Evolutionary conservation across 2,329 filamentous ascomycete species (phyloP).

Genomic region (Pseudocercospora fuligena): DNA sequence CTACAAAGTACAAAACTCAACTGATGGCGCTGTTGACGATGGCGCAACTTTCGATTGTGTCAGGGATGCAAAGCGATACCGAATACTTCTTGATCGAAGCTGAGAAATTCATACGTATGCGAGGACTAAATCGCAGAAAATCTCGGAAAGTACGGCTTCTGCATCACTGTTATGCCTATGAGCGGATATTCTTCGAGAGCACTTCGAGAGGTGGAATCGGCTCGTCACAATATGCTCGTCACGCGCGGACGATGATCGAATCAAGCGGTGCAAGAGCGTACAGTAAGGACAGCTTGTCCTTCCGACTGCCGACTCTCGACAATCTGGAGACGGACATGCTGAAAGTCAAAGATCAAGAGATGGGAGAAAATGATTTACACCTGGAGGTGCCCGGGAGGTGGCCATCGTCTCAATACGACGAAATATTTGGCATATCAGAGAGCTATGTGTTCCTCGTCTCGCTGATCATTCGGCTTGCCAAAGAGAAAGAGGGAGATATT

Average conservation of each 20-base stretch:
- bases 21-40: constrained; percentile 17
- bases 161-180: constrained; percentile 13
- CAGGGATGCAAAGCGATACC: neutral
- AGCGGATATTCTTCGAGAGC: constrained; percentile 17
- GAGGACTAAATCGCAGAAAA: constrained; percentile 6
- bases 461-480: constrained; percentile 11
- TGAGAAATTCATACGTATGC: constrained; percentile 11
- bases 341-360: constrained; percentile 12
- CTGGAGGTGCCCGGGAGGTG: constrained; percentile 12
- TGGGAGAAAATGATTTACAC: constrained; percentile 14
- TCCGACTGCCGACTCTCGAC: neutral
- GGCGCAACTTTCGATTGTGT: constrained; percentile 4
- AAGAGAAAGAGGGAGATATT: constrained; percentile 9
- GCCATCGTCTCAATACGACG: constrained; percentile 5
- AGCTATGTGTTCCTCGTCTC: constrained; percentile 8
- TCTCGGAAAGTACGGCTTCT: constrained; percentile 14
- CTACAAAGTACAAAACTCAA: constrained; percentile 13
- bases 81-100: constrained; percentile 15
- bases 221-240: neutral
- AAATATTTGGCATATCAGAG: constrained; percentile 14
- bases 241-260: neutral
- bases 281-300: constrained; percentile 7
- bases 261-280: constrained; percentile 1
- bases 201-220: neutral
- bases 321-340: constrained; percentile 13